Percentiles rank a stretch among this genome's conserved stretches.
Evolutionary conservation across 305 asterid species (phyloP).

Genomic region (Andrographis paniculata): DNA sequence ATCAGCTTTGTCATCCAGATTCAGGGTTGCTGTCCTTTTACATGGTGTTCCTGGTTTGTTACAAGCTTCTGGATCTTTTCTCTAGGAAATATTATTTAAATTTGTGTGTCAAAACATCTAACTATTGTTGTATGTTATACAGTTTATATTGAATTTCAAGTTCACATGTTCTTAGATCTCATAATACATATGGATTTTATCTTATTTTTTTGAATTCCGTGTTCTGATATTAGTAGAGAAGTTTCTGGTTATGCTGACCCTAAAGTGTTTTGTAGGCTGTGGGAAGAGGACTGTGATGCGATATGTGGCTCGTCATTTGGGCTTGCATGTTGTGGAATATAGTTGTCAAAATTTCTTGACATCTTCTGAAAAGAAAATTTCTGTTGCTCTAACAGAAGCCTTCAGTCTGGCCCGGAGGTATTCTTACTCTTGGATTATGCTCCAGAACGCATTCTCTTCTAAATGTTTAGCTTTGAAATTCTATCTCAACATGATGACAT

Average conservation of each 20-base stretch:
- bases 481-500: neutral
- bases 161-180: conserved; percentile 6
- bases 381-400: conserved; percentile 83
- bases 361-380: conserved; percentile 74
- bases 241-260: conserved; percentile 14
- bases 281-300: conserved; percentile 86
- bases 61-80: conserved; percentile 13
- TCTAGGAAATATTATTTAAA: neutral
- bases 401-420: conserved; percentile 77
- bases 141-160: conserved; percentile 2
- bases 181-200: conserved; percentile 1
- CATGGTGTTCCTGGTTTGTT: conserved; percentile 75
- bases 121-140: neutral
- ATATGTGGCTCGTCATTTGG: conserved; percentile 75
- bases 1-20: conserved; percentile 71
- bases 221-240: conserved; percentile 5
- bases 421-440: conserved; percentile 17
- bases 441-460: conserved; percentile 9
- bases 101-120: no score
- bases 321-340: conserved; percentile 88
- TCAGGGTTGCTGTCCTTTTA: conserved; percentile 71
- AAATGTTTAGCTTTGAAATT: conserved; percentile 6
- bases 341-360: conserved; percentile 72
- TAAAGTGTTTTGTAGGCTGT: conserved; percentile 48
- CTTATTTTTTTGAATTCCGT: no score